These are phyloP conservation scores for Psidium guajava DNA, from an alignment of 345 rosid species.

Conservation along the genomic window DNA sequence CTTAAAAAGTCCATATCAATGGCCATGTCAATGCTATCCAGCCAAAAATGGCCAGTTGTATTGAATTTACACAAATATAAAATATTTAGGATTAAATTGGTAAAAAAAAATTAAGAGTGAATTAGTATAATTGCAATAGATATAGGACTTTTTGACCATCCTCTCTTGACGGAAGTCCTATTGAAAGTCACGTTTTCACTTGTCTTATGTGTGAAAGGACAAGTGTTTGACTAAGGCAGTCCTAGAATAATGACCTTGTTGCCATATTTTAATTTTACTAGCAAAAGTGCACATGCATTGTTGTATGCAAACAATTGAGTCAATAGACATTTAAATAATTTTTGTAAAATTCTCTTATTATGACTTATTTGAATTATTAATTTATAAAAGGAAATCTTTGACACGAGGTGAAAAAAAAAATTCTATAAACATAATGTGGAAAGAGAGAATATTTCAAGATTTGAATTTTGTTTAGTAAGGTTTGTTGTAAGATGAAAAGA, in stretches of 20 bases:
- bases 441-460: background rate
- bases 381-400: background rate
- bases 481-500: background rate
- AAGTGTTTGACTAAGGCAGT: background rate
- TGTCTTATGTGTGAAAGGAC: background rate
- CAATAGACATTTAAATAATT: background rate
- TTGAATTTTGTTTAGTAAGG: background rate
- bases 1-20: too few relatives aligned
- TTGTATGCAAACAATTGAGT: background rate
- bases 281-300: background rate
- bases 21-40: too few relatives aligned
- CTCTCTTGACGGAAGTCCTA: background rate
- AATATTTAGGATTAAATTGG: too few relatives aligned
- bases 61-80: too few relatives aligned
- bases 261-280: background rate
- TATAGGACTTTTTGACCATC: too few relatives aligned
- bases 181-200: background rate
- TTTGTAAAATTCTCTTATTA: background rate
- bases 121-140: too few relatives aligned
- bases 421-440: background rate
- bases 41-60: too few relatives aligned
- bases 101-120: too few relatives aligned
- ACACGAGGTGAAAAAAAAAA: background rate
- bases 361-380: background rate
- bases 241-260: background rate